phyloP scores from a whole-genome alignment of 352 stramenopile species.

The Globisporangium nunn region DNA sequence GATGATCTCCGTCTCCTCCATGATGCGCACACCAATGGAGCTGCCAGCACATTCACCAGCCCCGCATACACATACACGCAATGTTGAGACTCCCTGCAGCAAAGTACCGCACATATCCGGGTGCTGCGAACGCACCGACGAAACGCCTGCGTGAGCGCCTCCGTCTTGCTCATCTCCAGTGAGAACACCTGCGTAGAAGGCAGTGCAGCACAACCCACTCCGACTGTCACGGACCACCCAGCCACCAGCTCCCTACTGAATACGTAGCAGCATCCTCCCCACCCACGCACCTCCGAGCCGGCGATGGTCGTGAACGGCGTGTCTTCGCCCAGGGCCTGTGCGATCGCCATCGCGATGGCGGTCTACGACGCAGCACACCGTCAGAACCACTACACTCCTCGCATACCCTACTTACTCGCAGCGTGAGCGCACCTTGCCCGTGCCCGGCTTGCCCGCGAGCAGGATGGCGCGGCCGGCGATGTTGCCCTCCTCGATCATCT shows the following conservation, averaged over 20 bases:
- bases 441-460: conserved; percentile 94
- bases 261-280: neutral
- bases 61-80: neutral
- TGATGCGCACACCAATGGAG: conserved; percentile 97
- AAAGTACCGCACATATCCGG: neutral
- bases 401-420: conserved; percentile 93
- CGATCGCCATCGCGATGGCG: conserved; percentile 97
- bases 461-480: conserved; percentile 96
- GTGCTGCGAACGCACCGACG: conserved; percentile 36
- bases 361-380: conserved; percentile 51
- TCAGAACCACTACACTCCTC: conserved; percentile 52
- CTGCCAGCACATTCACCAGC: conserved; percentile 9
- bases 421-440: conserved; percentile 68
- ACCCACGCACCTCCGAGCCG: conserved; percentile 79
- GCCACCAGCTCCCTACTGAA: neutral
- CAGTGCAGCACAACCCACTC: neutral
- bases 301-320: conserved; percentile 98
- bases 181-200: conserved; percentile 87
- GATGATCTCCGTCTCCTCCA: conserved; percentile 99
- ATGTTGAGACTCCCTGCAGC: neutral
- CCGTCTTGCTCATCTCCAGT: conserved; percentile 99
- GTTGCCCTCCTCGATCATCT: conserved; percentile 98
- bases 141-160: conserved; percentile 98
- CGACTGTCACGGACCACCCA: neutral
- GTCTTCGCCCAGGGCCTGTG: conserved; percentile 95